These are phyloP conservation scores for Phytophthora pini DNA, from an alignment of 352 stramenopile genomes.

Conservation along the genomic window DNA sequence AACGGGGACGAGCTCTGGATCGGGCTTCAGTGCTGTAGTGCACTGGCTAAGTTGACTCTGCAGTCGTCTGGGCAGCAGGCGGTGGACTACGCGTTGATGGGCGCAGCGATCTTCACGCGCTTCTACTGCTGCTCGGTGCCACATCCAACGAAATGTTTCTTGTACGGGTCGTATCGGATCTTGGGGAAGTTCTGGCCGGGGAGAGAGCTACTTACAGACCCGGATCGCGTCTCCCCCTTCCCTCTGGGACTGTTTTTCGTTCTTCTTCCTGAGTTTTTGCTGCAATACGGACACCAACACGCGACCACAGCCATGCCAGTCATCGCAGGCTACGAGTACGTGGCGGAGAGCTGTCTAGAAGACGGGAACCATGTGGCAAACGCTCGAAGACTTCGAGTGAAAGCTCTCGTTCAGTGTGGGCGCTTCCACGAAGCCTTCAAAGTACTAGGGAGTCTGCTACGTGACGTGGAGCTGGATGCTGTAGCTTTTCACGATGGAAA, in stretches of 20 bases:
- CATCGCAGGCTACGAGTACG: conserved; percentile 61
- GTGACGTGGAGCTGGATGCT: conserved; percentile 9
- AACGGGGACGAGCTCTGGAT: conserved; percentile 66
- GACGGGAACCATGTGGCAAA: conserved; percentile 61
- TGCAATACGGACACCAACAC: conserved; percentile 59
- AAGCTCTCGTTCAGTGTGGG: conserved; percentile 58
- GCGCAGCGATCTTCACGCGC: conserved; percentile 57
- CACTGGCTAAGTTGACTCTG: conserved; percentile 66
- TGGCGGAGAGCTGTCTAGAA: conserved; percentile 50
- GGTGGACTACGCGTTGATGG: conserved; percentile 74
- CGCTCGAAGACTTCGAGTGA: conserved; percentile 51
- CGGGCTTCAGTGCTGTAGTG: conserved; percentile 55
- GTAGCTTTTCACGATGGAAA: conserved; percentile 47
- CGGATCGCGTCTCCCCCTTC: conserved; percentile 48
- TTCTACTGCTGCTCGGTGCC: conserved; percentile 68
- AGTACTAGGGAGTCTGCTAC: conserved; percentile 40
- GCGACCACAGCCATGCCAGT: conserved; percentile 59
- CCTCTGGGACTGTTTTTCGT: conserved; percentile 46
- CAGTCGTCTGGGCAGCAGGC: conserved; percentile 45
- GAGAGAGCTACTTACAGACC: conserved; percentile 51
- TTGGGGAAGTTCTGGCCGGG: conserved; percentile 66
- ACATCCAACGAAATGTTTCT: conserved; percentile 60
- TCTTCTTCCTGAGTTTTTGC: conserved; percentile 54
- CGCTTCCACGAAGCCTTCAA: conserved; percentile 60
- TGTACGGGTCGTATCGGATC: conserved; percentile 68